phyloP scores from a whole-genome alignment of 352 stramenopile species.

The Phytophthora podocarpi region DNA sequence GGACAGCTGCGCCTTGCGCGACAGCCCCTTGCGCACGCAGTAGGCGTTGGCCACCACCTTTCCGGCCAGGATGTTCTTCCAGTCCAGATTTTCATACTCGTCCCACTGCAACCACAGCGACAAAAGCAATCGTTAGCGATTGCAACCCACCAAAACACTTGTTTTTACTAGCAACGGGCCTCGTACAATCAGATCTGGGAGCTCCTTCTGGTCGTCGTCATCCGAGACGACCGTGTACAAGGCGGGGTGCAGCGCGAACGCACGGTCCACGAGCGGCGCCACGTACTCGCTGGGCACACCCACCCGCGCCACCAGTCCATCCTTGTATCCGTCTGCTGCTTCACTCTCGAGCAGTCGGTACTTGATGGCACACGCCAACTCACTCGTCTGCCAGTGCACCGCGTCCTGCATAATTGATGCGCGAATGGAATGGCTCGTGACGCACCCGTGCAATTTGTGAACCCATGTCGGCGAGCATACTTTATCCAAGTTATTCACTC shows the following conservation, averaged over 20 bases:
- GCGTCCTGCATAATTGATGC: conserved; percentile 25
- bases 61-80: conserved; percentile 55
- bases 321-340: conserved; percentile 31
- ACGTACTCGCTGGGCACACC: conserved; percentile 50
- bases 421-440: not conserved
- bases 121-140: conserved; percentile 10
- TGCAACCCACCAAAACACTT: conserved; percentile 10
- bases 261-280: conserved; percentile 44
- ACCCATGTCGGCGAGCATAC: conserved; percentile 22
- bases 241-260: conserved; percentile 52
- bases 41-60: conserved; percentile 69
- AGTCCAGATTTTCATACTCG: conserved; percentile 73
- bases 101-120: conserved; percentile 47
- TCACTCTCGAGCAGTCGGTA: conserved; percentile 43
- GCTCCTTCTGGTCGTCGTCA: conserved; percentile 9
- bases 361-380: conserved; percentile 40
- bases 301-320: conserved; percentile 41
- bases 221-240: conserved; percentile 42
- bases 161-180: not conserved
- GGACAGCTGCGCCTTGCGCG: conserved; percentile 72
- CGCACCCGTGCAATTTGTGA: conserved; percentile 11
- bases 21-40: conserved; percentile 74
- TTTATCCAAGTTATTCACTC: conserved; percentile 3
- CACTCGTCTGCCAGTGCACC: conserved; percentile 43
- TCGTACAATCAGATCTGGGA: conserved; percentile 49